Percentiles rank a stretch among this genome's conserved stretches.
phyloP scores from a whole-genome alignment of 164 flowering plant genomes.

The Tetrastigma voinierianum region DNA sequence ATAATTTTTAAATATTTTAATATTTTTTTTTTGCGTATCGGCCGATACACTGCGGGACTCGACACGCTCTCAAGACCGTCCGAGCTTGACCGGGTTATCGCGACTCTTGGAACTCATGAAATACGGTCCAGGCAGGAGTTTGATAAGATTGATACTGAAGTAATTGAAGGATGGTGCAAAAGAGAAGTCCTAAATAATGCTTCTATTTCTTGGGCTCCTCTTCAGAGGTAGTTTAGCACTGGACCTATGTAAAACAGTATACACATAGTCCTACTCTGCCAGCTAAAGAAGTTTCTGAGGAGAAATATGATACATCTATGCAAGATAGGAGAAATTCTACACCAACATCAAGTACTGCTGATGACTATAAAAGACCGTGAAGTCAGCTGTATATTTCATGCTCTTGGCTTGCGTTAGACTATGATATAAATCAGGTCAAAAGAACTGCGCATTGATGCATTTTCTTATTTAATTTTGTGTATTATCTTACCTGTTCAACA shows the following conservation, averaged over 20 bases:
- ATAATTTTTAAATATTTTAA: too few relatives aligned
- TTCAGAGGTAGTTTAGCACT: conserved; percentile 15
- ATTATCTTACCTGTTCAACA: neutral
- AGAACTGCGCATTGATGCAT: neutral
- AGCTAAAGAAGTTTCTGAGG: conserved; percentile 7
- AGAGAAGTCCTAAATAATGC: conserved; percentile 10
- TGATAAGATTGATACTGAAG: conserved; percentile 4
- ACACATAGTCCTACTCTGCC: conserved; percentile 7
- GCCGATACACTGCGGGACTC: too few relatives aligned
- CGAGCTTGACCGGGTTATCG: too few relatives aligned
- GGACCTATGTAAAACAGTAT: conserved; percentile 10
- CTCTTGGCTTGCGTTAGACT: neutral
- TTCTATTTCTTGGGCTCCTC: conserved; percentile 15
- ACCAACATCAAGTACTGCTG: conserved; percentile 3
- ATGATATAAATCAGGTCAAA: neutral
- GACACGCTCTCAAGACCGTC: too few relatives aligned
- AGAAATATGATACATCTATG: too few relatives aligned
- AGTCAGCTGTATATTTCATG: conserved; percentile 27
- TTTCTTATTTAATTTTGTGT: neutral
- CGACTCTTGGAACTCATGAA: too few relatives aligned
- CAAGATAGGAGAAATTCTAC: conserved; percentile 14
- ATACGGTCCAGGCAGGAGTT: conserved; percentile 6
- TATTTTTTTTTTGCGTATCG: too few relatives aligned
- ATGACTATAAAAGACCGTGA: conserved; percentile 8
- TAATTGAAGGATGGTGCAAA: conserved; percentile 5